Evolutionary conservation across 1,284 basidiomycete species (phyloP), one percentile per base, ranked within the genome.

Genomic region (Polyporus tsugae): DNA sequence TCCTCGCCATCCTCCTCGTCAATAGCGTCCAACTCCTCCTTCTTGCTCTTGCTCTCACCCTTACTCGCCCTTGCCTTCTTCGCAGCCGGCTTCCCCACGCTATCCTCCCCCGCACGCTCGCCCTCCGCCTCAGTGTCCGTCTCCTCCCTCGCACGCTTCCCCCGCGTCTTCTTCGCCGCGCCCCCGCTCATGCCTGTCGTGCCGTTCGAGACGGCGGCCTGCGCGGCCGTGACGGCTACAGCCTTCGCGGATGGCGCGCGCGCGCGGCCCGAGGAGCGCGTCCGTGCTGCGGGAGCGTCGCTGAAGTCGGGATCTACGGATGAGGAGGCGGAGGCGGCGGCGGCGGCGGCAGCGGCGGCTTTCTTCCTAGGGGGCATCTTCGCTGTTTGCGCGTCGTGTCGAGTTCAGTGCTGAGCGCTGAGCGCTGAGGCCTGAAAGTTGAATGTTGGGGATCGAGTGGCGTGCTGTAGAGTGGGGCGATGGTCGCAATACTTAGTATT

Each of bases 311-410:
- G 11, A 11, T 13, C n/a, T 6, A 15, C 35, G 33, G 65, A 67
- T 65, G 60, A 72, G 41, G 70, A 35, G 11, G 64, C 57, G 55
- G 41, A 61, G 71, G 75, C 64, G 38, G 70, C 38, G 33, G 39
- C 60, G 66, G 67, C 63, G 68, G 68, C 61, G 65, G 66, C 55
- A 13, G 72, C 39, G 13, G 71, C 60, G 38, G 73, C 63, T 70
- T 80, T 81, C 76, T 79, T 81, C 55, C 79, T 70, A 11, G 79
- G 78, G 42, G 79, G 77, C 80, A 80, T 80, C 7, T 58, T 42
- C 19, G 49, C 2, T 13, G 1, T 19, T 7, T 55, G 29, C 15
- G 29, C 33, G 52, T 55, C 39, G 38, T 60, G 41, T 29, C 29
- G 29, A 29, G 29, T 29, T 29, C 29, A 29, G 29, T 29, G 2